A percentile compares a stretch with the other conserved stretches of the same genome.
Evolutionary conservation across 495 filamentous ascomycete genomes (phyloP).

Genomic region (Jackrogersella minutella): DNA sequence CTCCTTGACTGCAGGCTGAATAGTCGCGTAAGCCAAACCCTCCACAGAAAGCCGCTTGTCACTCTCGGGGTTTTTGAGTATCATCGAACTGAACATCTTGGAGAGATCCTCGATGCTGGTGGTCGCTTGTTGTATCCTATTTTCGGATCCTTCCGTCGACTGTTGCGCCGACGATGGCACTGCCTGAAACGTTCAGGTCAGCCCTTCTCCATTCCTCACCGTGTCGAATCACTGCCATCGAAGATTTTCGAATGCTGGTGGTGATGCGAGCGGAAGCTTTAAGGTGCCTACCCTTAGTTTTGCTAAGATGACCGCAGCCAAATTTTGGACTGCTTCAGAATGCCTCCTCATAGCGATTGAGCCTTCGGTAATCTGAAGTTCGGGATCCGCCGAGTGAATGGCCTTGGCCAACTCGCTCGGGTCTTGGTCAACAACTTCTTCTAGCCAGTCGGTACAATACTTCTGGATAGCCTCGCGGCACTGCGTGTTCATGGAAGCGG

Average conservation of each 20-base stretch:
- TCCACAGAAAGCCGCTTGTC: constrained; percentile 76
- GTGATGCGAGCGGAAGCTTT: constrained; percentile 28
- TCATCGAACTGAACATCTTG: constrained; percentile 77
- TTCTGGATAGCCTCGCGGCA: constrained; percentile 83
- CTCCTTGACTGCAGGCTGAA: constrained; percentile 85
- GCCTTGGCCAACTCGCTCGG: constrained; percentile 66
- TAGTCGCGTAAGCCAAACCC: constrained; percentile 89
- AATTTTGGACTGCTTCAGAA: constrained; percentile 59
- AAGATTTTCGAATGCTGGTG: constrained; percentile 32
- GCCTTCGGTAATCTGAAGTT: constrained; percentile 47
- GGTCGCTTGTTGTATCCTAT: constrained; percentile 55
- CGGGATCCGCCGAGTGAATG: constrained; percentile 50
- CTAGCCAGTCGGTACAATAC: constrained; percentile 83
- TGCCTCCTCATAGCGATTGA: constrained; percentile 59
- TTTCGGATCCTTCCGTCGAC: constrained; percentile 53
- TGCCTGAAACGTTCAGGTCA: constrained; percentile 62
- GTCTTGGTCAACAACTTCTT: constrained; percentile 74
- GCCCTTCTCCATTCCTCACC: constrained; percentile 38
- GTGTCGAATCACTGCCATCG: constrained; percentile 29
- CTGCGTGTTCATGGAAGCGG: constrained; percentile 80
- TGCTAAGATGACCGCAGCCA: constrained; percentile 87
- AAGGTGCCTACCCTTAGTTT: constrained; percentile 69
- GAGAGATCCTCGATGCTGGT: constrained; percentile 76
- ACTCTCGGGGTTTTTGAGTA: constrained; percentile 67
- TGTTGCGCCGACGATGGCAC: constrained; percentile 49